Evolutionary conservation across 208 protist genomes (phyloP), one percentile per base, ranked within the genome.

Genomic region (Leishmania braziliensis): DNA sequence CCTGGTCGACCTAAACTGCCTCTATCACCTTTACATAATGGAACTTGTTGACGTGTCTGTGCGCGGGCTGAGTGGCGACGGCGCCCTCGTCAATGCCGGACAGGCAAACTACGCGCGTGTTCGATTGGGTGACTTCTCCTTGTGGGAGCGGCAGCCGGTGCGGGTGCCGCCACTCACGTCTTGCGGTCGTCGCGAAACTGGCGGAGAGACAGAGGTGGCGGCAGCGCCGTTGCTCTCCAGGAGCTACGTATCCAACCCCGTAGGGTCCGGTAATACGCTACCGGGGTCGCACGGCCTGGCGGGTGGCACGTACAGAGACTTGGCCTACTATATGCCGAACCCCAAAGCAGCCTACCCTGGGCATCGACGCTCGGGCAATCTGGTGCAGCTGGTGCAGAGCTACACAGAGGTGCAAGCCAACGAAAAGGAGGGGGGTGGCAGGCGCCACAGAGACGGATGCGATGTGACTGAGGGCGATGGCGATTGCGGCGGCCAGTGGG

Each of bases 21-120:
- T 90, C 46, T 90, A 86, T 71, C 87, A 90, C 80, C 78, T 69
- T 29, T 89, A 87, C 62, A 56, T 84, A 4, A 58, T 83, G 36
- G 83, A 87, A 36, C 60, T 87, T 12, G 58, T 69, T 9, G 71
- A 51, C 43, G 76, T 87, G 10, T 76, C 84, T 36, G 33, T 87
- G 70, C 43, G 79, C 12, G 78, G 62, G 26, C 84, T 87, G 10
- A 33, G 51, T 29, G 78, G 75, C 9, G 77, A 77, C 62, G 84
- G 79, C 43, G 62, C 66, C 3, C 50, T 79, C 12, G 54, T 58
- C 10, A 69, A 62, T 0, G 33, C 71, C 23, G 82, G 82, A 1
- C 71, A 86, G 56, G 78, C 65, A 33, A 77, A 58, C 5, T 86
- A 79, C 54, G 33, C 68, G 14, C 73, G 54, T 36, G 66, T 78